phyloP scores from a whole-genome alignment of 2,329 filamentous ascomycete species.

The Pseudogymnoascus sp. region DNA sequence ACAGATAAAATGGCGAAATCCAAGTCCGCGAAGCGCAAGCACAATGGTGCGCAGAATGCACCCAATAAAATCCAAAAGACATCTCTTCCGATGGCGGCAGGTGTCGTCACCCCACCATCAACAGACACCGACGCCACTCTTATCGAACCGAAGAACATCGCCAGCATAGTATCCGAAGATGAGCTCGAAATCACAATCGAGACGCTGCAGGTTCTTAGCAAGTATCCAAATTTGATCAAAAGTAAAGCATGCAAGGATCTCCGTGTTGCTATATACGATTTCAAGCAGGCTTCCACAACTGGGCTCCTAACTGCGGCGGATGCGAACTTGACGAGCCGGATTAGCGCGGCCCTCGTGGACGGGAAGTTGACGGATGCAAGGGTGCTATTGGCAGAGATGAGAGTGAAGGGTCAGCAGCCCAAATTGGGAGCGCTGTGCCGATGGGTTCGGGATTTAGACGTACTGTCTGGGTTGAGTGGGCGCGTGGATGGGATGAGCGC shows the following conservation, averaged over 20 bases:
- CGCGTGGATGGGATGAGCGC: conserved; percentile 35
- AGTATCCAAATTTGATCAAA: conserved; percentile 56
- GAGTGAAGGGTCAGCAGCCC: conserved; percentile 54
- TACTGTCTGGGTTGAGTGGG: conserved; percentile 53
- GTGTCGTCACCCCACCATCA: conserved; percentile 42
- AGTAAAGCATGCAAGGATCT: conserved; percentile 60
- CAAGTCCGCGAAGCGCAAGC: conserved; percentile 7
- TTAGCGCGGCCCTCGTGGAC: conserved; percentile 58
- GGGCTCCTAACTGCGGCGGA: conserved; percentile 51
- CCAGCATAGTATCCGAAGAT: conserved; percentile 50
- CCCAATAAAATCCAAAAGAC: not conserved
- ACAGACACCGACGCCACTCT: conserved; percentile 39
- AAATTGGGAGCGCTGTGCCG: conserved; percentile 62
- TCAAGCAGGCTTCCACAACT: conserved; percentile 60
- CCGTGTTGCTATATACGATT: conserved; percentile 59
- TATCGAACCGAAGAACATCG: conserved; percentile 41
- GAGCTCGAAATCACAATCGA: conserved; percentile 62
- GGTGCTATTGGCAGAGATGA: conserved; percentile 61
- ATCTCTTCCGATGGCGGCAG: not conserved
- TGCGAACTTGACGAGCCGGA: conserved; percentile 56
- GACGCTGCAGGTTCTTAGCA: conserved; percentile 49
- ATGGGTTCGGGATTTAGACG: conserved; percentile 64
- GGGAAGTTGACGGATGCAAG: conserved; percentile 57
- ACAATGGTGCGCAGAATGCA: not conserved
- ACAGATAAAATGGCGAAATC: conserved; percentile 1